Evolutionary conservation across 495 filamentous ascomycete species (phyloP).

Genomic region (Pseudotulostoma volvatum): DNA sequence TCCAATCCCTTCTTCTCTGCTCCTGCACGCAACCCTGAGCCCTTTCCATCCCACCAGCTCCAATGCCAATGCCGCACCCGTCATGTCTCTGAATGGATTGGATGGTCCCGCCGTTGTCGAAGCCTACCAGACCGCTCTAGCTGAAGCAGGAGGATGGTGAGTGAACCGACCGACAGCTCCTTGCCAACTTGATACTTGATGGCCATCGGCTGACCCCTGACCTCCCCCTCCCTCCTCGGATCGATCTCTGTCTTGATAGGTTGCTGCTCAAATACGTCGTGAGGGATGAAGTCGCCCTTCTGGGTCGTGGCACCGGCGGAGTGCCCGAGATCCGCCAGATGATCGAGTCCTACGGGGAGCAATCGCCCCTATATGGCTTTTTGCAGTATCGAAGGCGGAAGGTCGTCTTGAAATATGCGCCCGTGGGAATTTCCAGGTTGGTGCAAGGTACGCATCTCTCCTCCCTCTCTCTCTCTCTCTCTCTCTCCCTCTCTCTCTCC

Average conservation of each 20-base stretch:
- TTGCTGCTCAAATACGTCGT: slow-evolving; percentile 84
- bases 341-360: slow-evolving; percentile 63
- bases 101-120: slow-evolving; percentile 66
- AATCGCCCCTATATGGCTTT: slow-evolving; percentile 82
- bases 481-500: too few species aligned
- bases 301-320: slow-evolving; percentile 64
- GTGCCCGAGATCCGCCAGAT: slow-evolving; percentile 67
- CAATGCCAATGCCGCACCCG: slow-evolving; percentile 30
- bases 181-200: too few species aligned
- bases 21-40: too few species aligned
- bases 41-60: too few species aligned
- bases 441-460: slow-evolving; percentile 54
- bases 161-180: too few species aligned
- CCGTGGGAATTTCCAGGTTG: slow-evolving; percentile 75
- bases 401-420: slow-evolving; percentile 81
- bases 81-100: slow-evolving; percentile 96
- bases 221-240: too few species aligned
- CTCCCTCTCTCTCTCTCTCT: slow-evolving; percentile 2
- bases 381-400: slow-evolving; percentile 78
- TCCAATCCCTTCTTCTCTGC: too few species aligned
- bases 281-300: slow-evolving; percentile 73
- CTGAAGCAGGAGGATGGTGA: slow-evolving; percentile 90
- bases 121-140: slow-evolving; percentile 63
- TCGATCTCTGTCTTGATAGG: too few species aligned
- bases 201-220: too few species aligned